phyloP scores from a whole-genome alignment of 345 rosid genomes.

The Populus davidiana region DNA sequence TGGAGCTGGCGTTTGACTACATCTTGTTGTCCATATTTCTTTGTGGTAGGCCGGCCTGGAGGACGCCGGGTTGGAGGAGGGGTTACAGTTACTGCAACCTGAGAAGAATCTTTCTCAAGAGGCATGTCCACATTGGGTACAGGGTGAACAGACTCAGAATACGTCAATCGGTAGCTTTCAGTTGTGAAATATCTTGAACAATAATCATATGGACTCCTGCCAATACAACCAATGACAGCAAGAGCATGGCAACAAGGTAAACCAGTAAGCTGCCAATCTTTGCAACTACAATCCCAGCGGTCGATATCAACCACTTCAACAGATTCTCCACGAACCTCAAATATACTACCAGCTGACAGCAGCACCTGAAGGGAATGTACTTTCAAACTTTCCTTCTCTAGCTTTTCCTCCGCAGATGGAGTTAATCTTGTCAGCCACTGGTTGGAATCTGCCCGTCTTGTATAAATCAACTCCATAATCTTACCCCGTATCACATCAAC shows the following conservation, averaged over 20 bases:
- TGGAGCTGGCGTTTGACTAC: conserved; percentile 82
- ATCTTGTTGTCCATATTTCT: conserved; percentile 56
- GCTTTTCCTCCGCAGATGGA: conserved; percentile 74
- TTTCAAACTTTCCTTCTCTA: conserved; percentile 57
- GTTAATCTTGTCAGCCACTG: conserved; percentile 65
- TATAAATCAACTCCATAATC: conserved; percentile 64
- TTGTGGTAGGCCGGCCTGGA: conserved; percentile 78
- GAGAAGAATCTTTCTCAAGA: conserved; percentile 41
- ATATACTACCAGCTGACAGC: conserved; percentile 54
- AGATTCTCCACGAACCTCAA: conserved; percentile 82
- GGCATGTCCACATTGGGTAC: conserved; percentile 49
- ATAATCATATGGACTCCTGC: conserved; percentile 58
- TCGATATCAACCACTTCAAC: conserved; percentile 66
- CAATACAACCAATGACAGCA: conserved; percentile 57
- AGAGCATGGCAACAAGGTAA: conserved; percentile 78
- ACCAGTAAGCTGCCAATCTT: conserved; percentile 79
- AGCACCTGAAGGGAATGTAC: conserved; percentile 54
- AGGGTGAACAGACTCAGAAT: conserved; percentile 67
- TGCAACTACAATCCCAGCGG: conserved; percentile 82
- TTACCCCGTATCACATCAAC: conserved; percentile 72
- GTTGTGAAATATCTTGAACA: conserved; percentile 71
- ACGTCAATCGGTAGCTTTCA: conserved; percentile 67
- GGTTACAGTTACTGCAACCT: conserved; percentile 60
- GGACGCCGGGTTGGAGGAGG: conserved; percentile 89
- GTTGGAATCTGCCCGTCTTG: conserved; percentile 44